These are phyloP conservation scores for Epithele typhae DNA, from an alignment of 768 basidiomycete genomes.

Conservation along the genomic window DNA sequence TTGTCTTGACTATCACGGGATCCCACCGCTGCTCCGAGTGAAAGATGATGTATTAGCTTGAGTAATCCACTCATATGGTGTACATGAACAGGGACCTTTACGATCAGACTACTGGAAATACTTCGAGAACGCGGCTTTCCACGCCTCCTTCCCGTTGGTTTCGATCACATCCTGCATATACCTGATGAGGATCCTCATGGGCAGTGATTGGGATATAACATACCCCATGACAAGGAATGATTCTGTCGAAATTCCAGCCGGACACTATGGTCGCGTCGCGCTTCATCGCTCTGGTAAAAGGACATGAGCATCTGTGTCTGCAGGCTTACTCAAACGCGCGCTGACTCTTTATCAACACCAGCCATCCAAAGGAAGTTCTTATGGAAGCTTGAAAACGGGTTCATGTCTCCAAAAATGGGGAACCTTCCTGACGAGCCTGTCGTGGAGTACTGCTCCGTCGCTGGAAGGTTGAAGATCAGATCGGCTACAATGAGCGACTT, in stretches of 20 bases:
- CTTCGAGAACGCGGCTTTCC: constrained; percentile 27
- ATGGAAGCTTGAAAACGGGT: constrained; percentile 22
- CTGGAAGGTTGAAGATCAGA: constrained; percentile 77
- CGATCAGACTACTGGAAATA: constrained; percentile 22
- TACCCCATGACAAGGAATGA: constrained; percentile 71
- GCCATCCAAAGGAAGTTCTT: constrained; percentile 23
- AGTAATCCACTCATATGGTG: no score
- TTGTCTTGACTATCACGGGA: no score
- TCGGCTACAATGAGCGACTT: constrained; percentile 79
- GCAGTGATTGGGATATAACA: no score
- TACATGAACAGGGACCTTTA: no score
- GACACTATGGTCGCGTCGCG: constrained; percentile 61
- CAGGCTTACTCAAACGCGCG: no score
- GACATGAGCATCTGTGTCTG: background rate
- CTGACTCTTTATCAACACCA: constrained; percentile 26
- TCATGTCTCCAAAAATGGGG: constrained; percentile 19
- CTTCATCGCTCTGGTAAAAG: constrained; percentile 43
- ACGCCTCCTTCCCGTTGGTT: constrained; percentile 40
- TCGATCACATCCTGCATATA: constrained; percentile 48
- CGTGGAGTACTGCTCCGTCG: constrained; percentile 62
- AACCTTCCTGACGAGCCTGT: constrained; percentile 23
- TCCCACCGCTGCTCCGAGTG: no score
- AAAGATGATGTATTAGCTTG: no score
- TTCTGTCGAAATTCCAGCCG: constrained; percentile 68
- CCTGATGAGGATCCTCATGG: no score